Evolutionary conservation across 116 monocot species (phyloP).

Genomic region (Trichopus zeylanicus): DNA sequence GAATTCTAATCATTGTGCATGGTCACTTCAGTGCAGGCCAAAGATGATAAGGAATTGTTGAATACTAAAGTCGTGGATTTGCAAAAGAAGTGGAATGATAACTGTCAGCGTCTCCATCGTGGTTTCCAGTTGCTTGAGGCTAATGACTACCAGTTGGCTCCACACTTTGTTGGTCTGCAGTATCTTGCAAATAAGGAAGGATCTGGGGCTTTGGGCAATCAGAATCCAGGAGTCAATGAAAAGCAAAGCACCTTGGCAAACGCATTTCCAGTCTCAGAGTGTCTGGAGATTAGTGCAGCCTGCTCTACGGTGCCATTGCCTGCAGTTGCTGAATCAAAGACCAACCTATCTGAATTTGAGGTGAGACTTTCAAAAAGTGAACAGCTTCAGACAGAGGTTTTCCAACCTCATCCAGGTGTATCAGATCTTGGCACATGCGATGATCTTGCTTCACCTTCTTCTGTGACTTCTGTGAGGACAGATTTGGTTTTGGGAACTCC

Average conservation of each 20-base stretch:
- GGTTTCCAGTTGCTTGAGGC: constrained; percentile 19
- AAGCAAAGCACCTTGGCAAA: constrained; percentile 11
- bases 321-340: constrained; percentile 4
- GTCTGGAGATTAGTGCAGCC: constrained; percentile 1
- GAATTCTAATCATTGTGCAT: constrained; percentile 14
- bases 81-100: constrained; percentile 80
- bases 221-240: constrained; percentile 1
- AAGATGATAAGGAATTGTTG: constrained; percentile 48
- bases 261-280: background rate
- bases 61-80: constrained; percentile 42
- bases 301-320: constrained; percentile 8
- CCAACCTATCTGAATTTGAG: constrained; percentile 3
- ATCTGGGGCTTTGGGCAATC: background rate
- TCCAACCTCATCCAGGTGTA: constrained; percentile 15
- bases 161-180: constrained; percentile 28
- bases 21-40: constrained; percentile 70
- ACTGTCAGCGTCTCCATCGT: constrained; percentile 38
- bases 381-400: constrained; percentile 6
- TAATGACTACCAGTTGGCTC: constrained; percentile 13
- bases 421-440: constrained; percentile 19
- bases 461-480: constrained; percentile 60
- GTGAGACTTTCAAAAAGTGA: constrained; percentile 11
- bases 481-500: constrained; percentile 67
- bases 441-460: constrained; percentile 42
- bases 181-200: constrained; percentile 14